Conservation (phyloP, 495 filamentous ascomycete genomes). For the Hyaloscypha hepaticicola region DNA sequence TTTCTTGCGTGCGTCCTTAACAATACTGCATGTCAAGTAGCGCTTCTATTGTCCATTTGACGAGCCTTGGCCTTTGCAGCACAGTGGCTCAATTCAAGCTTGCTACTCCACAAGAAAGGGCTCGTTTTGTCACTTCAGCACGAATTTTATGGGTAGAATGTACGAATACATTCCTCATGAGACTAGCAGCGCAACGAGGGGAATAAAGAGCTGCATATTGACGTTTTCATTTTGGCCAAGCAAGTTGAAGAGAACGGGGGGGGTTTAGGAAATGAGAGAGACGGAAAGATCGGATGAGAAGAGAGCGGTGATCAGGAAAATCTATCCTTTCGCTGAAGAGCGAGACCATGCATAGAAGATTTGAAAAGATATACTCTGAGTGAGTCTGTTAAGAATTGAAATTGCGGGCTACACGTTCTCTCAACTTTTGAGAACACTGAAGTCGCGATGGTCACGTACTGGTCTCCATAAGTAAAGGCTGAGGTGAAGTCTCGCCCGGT, state of each 20-base stretch:
- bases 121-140: constrained; percentile 43
- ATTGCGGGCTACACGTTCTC: not conserved
- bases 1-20: constrained; percentile 37
- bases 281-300: not conserved
- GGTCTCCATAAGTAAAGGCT: not conserved
- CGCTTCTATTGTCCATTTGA: constrained; percentile 37
- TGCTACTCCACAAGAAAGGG: constrained; percentile 38
- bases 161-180: constrained; percentile 25
- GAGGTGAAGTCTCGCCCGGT: not conserved
- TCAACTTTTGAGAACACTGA: not conserved
- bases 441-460: not conserved
- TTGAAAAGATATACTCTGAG: not conserved
- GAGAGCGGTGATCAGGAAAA: not conserved
- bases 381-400: not conserved
- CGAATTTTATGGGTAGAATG: constrained; percentile 46
- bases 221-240: not conserved
- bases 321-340: not conserved
- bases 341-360: not conserved
- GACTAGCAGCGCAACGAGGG: constrained; percentile 12
- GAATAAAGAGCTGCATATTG: constrained; percentile 20
- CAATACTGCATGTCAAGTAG: constrained; percentile 38
- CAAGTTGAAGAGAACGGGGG: not conserved
- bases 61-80: constrained; percentile 40
- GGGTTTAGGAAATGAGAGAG: not conserved
- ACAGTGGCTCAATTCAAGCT: constrained; percentile 41